Percentiles rank a stretch among this genome's conserved stretches.
These are phyloP conservation scores for Scheffersomyces segobiensis DNA, from an alignment of 1,139 yeast genomes.

Conservation along the genomic window DNA sequence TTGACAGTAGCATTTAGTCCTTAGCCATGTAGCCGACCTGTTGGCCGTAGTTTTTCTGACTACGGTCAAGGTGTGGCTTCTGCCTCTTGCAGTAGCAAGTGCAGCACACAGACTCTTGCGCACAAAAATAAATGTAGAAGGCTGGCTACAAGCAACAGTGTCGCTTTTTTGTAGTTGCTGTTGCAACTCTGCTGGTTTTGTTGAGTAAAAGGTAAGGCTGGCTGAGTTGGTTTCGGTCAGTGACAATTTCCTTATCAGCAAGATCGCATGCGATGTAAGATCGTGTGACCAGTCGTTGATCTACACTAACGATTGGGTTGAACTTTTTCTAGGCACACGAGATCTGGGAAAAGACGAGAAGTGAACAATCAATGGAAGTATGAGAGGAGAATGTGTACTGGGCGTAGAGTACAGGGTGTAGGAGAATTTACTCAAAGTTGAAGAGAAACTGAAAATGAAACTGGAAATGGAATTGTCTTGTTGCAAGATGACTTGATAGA, in stretches of 20 bases:
- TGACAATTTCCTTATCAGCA: no score
- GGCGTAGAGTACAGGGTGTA: no score
- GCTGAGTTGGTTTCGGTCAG: neutral
- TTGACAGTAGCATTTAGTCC: neutral
- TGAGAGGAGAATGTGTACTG: no score
- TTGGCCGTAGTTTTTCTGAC: neutral
- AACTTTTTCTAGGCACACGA: neutral
- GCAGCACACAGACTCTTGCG: neutral
- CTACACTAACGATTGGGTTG: neutral
- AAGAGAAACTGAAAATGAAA: no score
- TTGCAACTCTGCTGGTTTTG: neutral
- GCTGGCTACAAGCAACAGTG: neutral
- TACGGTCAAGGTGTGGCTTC: neutral
- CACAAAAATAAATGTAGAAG: neutral
- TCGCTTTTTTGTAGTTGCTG: neutral
- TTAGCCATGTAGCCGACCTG: neutral
- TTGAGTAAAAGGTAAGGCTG: neutral
- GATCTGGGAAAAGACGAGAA: neutral
- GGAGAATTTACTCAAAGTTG: no score
- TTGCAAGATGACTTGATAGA: no score
- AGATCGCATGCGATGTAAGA: neutral
- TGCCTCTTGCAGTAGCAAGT: neutral
- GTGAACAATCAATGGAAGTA: no score
- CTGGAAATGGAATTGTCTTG: no score
- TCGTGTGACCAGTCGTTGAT: neutral